phyloP scores from a whole-genome alignment of 140 eudicot species.

The Bidens hawaiensis region DNA sequence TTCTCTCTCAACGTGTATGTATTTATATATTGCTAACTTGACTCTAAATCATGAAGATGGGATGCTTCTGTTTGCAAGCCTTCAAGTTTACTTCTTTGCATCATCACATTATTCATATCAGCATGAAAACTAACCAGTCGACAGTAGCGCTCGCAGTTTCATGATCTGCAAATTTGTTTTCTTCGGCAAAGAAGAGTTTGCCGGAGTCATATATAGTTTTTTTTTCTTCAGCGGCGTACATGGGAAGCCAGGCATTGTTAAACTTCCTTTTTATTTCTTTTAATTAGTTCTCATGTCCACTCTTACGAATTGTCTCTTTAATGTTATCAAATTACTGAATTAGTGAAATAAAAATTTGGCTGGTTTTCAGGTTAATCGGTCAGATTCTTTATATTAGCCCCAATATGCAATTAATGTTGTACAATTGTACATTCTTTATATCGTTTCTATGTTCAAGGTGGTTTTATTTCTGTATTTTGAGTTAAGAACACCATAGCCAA shows the following conservation, averaged over 20 bases:
- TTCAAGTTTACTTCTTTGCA: conserved; percentile 7
- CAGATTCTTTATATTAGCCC: too few species aligned
- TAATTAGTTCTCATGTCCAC: conserved; percentile 1
- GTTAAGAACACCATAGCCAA: too few species aligned
- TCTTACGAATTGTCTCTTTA: conserved; percentile 2
- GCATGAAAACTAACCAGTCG: conserved; percentile 5
- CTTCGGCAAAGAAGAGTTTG: conserved; percentile 31
- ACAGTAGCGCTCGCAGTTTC: conserved; percentile 2
- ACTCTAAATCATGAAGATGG: conserved; percentile 19
- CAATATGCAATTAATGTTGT: too few species aligned
- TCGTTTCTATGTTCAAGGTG: too few species aligned
- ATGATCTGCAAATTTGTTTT: conserved; percentile 5
- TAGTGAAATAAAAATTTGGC: too few species aligned
- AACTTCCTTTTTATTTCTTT: conserved; percentile 5
- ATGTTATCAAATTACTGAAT: conserved; percentile 4
- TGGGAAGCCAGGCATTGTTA: conserved; percentile 47
- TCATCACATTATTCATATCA: background rate
- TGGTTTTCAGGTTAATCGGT: too few species aligned
- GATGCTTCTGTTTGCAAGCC: background rate
- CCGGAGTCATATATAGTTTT: conserved; percentile 17
- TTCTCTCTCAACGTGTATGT: conserved; percentile 14
- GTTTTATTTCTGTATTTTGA: too few species aligned
- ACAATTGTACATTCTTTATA: too few species aligned
- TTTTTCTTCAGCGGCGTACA: conserved; percentile 32
- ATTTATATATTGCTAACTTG: background rate